These are phyloP conservation scores for Leccinum pellstonianum DNA, from an alignment of 768 basidiomycete genomes.

Conservation along the genomic window DNA sequence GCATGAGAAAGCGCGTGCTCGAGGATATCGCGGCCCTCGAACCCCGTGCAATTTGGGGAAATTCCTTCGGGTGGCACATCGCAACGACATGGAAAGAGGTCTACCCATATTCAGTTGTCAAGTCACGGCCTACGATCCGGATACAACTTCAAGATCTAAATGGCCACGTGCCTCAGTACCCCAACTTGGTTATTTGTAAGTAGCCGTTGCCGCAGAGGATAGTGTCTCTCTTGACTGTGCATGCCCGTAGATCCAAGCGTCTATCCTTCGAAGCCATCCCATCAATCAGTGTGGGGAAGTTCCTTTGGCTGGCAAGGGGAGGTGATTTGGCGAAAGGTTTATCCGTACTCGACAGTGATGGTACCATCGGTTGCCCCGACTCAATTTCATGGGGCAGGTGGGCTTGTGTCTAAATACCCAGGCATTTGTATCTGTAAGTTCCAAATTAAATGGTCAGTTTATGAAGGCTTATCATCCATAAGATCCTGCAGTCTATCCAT, in stretches of 20 bases:
- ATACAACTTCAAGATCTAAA: constrained; percentile 11
- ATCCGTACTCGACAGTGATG: constrained; percentile 13
- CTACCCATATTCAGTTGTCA: constrained; percentile 17
- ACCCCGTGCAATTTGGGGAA: constrained; percentile 19
- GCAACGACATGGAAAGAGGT: constrained; percentile 22
- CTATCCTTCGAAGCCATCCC: constrained; percentile 24
- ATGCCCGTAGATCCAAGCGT: constrained; percentile 34
- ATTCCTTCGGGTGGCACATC: constrained; percentile 25
- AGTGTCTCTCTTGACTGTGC: neutral
- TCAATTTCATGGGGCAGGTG: constrained; percentile 11
- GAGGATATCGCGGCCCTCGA: constrained; percentile 13
- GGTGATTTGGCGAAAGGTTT: constrained; percentile 17
- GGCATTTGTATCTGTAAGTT: constrained; percentile 22
- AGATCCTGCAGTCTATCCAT: constrained; percentile 44
- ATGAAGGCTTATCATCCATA: constrained; percentile 5
- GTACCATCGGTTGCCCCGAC: neutral
- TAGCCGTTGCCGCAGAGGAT: neutral
- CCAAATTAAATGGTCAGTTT: neutral
- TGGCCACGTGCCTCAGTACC: constrained; percentile 21
- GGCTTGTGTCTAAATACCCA: constrained; percentile 14
- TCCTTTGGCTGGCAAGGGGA: constrained; percentile 23
- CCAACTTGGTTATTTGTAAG: constrained; percentile 33
- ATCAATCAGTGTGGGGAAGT: constrained; percentile 10
- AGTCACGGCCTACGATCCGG: constrained; percentile 1
- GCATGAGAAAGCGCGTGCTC: constrained; percentile 50